phyloP scores from a whole-genome alignment of 2,329 filamentous ascomycete species.

The Lecanoromycetidae sp. region DNA sequence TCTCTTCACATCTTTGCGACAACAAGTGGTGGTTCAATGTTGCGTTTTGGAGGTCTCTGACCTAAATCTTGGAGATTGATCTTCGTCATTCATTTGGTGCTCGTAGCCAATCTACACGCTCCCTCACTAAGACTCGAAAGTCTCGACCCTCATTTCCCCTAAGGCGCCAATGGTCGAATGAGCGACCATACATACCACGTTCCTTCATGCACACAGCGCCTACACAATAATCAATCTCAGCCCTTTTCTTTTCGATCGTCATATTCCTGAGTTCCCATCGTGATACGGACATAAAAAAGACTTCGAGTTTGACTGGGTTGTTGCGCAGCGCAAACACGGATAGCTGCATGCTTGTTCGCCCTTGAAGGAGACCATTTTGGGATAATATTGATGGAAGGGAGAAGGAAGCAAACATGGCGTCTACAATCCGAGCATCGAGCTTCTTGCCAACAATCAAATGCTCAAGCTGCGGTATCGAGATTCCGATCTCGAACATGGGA shows the following conservation, averaged over 20 bases:
- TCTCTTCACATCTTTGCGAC: too few species aligned
- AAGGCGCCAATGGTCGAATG: constrained; percentile 7
- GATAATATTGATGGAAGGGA: constrained; percentile 3
- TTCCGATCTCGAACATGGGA: constrained; percentile 76
- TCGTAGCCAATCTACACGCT: constrained; percentile 4
- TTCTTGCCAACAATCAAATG: constrained; percentile 80
- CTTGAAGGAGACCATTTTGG: constrained; percentile 4
- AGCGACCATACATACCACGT: neutral
- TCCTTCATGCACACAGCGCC: neutral
- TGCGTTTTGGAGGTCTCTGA: neutral
- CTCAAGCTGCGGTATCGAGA: constrained; percentile 63
- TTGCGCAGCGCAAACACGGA: constrained; percentile 5
- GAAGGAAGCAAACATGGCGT: constrained; percentile 23
- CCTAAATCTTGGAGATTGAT: neutral
- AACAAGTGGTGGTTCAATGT: too few species aligned
- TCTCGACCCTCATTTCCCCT: constrained; percentile 6
- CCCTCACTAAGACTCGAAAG: neutral
- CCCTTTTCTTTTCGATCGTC: neutral
- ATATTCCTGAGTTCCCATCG: neutral
- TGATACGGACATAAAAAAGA: neutral
- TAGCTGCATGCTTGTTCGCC: constrained; percentile 5
- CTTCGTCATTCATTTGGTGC: neutral
- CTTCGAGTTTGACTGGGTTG: neutral
- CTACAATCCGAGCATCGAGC: constrained; percentile 46
- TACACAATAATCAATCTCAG: neutral